Evolutionary conservation across 208 protist genomes (phyloP).

Genomic region (Acanthamoeba divionensis): DNA sequence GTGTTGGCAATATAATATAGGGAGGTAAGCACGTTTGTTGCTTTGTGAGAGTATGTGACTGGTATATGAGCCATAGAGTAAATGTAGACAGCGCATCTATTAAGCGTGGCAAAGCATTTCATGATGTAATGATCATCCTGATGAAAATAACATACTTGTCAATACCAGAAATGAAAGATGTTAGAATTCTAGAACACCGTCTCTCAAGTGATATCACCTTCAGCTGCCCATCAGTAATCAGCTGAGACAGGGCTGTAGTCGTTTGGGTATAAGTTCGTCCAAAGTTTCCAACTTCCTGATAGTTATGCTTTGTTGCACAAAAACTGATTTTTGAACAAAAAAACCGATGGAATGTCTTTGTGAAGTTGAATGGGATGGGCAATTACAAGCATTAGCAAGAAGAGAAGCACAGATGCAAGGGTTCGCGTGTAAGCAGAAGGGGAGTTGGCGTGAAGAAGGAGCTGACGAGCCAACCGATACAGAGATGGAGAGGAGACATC

Average conservation of each 20-base stretch:
- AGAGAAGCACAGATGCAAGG: constrained; percentile 2
- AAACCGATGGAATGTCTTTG: background rate
- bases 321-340: background rate
- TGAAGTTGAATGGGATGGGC: background rate
- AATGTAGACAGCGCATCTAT: constrained; percentile 21
- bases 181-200: no score
- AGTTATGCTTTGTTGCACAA: constrained; percentile 7
- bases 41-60: background rate
- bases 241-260: constrained; percentile 40
- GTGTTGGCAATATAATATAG: no score
- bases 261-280: constrained; percentile 39
- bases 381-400: background rate
- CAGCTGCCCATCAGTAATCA: constrained; percentile 26
- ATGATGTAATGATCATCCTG: constrained; percentile 31
- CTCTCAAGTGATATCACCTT: background rate
- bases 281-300: constrained; percentile 46
- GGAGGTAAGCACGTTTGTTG: background rate
- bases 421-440: background rate
- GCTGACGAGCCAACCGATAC: constrained; percentile 1
- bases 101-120: background rate
- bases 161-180: no score
- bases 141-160: no score
- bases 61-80: constrained; percentile 10
- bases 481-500: background rate
- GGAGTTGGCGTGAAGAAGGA: constrained; percentile 25